Evolutionary conservation across 1,139 yeast species (phyloP).

Genomic region (Geotrichum restrictum): DNA sequence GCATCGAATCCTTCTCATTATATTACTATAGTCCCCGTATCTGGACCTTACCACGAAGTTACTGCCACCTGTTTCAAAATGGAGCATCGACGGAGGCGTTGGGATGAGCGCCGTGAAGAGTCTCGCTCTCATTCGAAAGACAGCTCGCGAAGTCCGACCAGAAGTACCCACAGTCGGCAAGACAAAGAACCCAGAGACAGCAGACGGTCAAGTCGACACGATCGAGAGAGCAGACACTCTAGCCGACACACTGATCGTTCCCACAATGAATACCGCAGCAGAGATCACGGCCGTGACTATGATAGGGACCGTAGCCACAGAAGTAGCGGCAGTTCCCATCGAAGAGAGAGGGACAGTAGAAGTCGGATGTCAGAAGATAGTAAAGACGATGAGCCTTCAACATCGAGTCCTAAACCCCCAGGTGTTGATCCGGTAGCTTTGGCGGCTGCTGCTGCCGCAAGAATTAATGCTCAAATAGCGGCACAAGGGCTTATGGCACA

Average conservation of each 20-base stretch:
- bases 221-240: slow-evolving; percentile 9
- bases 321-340: slow-evolving; percentile 21
- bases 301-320: slow-evolving; percentile 15
- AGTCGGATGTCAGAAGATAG: background rate
- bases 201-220: slow-evolving; percentile 7
- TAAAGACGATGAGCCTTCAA: background rate
- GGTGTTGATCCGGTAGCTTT: slow-evolving; percentile 31
- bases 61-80: background rate
- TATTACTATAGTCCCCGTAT: too few relatives aligned
- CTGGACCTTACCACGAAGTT: too few relatives aligned
- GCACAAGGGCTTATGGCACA: slow-evolving; percentile 12
- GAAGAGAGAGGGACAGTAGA: slow-evolving; percentile 13
- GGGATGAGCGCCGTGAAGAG: slow-evolving; percentile 19
- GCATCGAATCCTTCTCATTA: too few relatives aligned
- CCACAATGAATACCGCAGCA: slow-evolving; percentile 7
- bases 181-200: slow-evolving; percentile 1
- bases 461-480: slow-evolving; percentile 36
- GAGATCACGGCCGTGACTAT: slow-evolving; percentile 11
- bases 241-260: slow-evolving; percentile 7
- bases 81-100: slow-evolving; percentile 17
- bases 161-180: slow-evolving; percentile 2
- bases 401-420: slow-evolving; percentile 1
- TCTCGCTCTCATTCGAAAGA: slow-evolving; percentile 8
- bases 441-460: slow-evolving; percentile 39
- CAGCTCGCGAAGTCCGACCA: slow-evolving; percentile 10